Conservation (phyloP, 768 basidiomycete genomes). For the Rickenella mellea region DNA sequence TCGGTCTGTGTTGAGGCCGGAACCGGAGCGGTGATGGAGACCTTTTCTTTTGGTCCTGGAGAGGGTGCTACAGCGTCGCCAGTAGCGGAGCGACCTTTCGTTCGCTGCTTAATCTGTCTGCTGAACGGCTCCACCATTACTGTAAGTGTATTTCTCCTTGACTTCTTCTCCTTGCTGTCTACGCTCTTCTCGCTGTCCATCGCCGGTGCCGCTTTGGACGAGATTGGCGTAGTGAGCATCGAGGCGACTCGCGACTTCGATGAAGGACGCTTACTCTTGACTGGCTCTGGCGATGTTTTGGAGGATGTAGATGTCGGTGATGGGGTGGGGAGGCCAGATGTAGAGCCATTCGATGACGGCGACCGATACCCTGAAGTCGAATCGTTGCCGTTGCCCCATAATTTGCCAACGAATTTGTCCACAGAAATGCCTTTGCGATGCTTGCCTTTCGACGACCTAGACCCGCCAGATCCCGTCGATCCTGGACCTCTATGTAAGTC, state of each 20-base stretch:
- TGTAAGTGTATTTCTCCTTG: slow-evolving; percentile 73
- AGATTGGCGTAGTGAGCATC: slow-evolving; percentile 2
- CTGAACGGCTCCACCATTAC: slow-evolving; percentile 78
- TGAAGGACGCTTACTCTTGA: neutral
- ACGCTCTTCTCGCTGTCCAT: neutral
- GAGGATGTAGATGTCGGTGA: slow-evolving; percentile 12
- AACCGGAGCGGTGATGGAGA: slow-evolving; percentile 8
- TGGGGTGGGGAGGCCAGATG: slow-evolving; percentile 14
- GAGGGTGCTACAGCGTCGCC: slow-evolving; percentile 21
- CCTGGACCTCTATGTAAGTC: no score
- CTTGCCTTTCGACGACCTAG: slow-evolving; percentile 35
- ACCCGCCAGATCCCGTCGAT: slow-evolving; percentile 7
- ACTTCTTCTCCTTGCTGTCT: slow-evolving; percentile 36
- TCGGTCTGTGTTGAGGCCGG: slow-evolving; percentile 4
- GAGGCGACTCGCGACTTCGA: neutral
- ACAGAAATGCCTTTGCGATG: slow-evolving; percentile 64
- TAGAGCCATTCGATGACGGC: slow-evolving; percentile 30
- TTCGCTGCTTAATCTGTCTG: slow-evolving; percentile 29
- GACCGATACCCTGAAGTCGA: slow-evolving; percentile 26
- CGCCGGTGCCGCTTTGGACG: no score
- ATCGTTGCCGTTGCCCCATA: slow-evolving; percentile 41
- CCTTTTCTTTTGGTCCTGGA: slow-evolving; percentile 23
- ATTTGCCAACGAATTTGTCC: slow-evolving; percentile 75
- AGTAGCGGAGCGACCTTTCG: slow-evolving; percentile 23
- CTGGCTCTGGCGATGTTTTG: slow-evolving; percentile 2